Evolutionary conservation across 768 basidiomycete species (phyloP).

Genomic region (Russula olivacea): DNA sequence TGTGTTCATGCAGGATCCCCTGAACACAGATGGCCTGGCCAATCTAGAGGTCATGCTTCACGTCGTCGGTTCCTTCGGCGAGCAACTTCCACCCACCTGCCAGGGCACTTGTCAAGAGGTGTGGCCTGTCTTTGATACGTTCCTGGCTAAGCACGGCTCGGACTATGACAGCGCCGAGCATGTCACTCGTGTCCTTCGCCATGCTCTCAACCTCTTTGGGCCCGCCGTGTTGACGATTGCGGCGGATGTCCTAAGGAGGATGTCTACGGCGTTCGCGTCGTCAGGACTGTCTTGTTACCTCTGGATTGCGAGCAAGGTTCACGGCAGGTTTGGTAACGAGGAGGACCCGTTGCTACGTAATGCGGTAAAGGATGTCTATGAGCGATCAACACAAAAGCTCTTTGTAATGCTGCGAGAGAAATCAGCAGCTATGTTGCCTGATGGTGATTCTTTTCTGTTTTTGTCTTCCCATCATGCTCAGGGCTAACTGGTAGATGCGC

Average conservation of each 20-base stretch:
- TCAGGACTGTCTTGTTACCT: conserved; percentile 83
- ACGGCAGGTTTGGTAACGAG: conserved; percentile 69
- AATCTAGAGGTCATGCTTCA: conserved; percentile 89
- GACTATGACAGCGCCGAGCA: conserved; percentile 77
- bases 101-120: conserved; percentile 71
- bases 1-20: conserved; percentile 17
- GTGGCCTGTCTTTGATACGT: conserved; percentile 76
- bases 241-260: conserved; percentile 63
- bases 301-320: conserved; percentile 89
- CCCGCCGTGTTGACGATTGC: conserved; percentile 58
- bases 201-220: conserved; percentile 79
- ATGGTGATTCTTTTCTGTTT: conserved; percentile 55
- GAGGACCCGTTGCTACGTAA: conserved; percentile 49
- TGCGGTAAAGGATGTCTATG: conserved; percentile 61
- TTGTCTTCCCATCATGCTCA: background rate
- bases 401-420: conserved; percentile 62
- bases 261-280: conserved; percentile 71
- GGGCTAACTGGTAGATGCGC: background rate
- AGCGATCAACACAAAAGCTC: conserved; percentile 67
- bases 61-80: conserved; percentile 75
- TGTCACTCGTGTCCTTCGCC: conserved; percentile 74
- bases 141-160: conserved; percentile 72
- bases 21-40: conserved; percentile 70
- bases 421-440: conserved; percentile 70
- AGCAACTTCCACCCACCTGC: conserved; percentile 76